A percentile compares a stretch with the other conserved stretches of the same genome.
These are phyloP conservation scores for Phytomonas sp. DNA, from an alignment of 208 protist species.

Conservation along the genomic window DNA sequence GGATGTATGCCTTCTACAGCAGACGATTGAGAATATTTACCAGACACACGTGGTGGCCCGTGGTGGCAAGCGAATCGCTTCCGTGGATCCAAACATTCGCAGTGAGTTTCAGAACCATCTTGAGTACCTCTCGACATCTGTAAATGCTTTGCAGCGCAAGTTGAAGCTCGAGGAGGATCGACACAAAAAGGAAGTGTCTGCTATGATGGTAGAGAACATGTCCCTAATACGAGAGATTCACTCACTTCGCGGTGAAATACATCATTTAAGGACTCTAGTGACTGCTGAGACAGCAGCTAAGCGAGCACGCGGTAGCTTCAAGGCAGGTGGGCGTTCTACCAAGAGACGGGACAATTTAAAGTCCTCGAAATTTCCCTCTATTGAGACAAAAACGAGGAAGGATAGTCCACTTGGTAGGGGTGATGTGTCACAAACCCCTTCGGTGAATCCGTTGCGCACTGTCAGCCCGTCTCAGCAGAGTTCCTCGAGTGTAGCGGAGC, in stretches of 20 bases:
- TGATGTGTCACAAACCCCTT: neutral
- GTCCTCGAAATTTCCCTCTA: neutral
- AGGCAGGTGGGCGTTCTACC: neutral
- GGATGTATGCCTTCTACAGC: constrained; percentile 82
- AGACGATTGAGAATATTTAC: constrained; percentile 78
- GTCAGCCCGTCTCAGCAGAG: neutral
- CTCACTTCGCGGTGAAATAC: constrained; percentile 86
- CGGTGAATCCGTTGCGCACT: neutral
- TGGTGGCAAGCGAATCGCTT: constrained; percentile 53
- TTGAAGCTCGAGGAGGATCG: constrained; percentile 84
- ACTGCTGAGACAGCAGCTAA: constrained; percentile 1
- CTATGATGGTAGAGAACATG: constrained; percentile 94
- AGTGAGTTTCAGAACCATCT: constrained; percentile 89
- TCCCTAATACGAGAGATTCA: constrained; percentile 94
- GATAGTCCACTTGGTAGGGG: neutral
- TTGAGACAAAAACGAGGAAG: neutral
- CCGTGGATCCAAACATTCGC: constrained; percentile 66
- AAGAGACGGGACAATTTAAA: neutral
- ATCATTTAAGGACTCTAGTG: constrained; percentile 25
- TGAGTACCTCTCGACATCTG: constrained; percentile 88
- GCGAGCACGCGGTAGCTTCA: constrained; percentile 1
- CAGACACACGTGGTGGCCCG: constrained; percentile 69
- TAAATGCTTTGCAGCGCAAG: constrained; percentile 89
- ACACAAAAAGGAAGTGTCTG: constrained; percentile 83
- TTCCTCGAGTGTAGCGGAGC: neutral